phyloP scores from a whole-genome alignment of 1,284 basidiomycete genomes.

The Puccinia coronata region DNA sequence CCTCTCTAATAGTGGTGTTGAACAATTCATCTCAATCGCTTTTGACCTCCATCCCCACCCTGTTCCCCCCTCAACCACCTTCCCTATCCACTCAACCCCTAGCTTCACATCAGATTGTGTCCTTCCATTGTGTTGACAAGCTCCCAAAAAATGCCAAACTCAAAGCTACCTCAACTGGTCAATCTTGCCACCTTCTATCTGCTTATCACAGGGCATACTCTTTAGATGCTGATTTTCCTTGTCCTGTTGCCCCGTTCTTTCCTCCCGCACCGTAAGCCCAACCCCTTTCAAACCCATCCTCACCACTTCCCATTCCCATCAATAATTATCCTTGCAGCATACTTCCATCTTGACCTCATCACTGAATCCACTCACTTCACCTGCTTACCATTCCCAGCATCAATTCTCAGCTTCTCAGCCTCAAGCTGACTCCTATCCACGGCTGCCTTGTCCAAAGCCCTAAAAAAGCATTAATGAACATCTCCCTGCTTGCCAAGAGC shows the following conservation, averaged over 20 bases:
- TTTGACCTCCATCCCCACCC: constrained; percentile 20
- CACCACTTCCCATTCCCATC: constrained; percentile 46
- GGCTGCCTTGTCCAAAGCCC: not conserved
- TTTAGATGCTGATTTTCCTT: constrained; percentile 28
- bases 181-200: constrained; percentile 36
- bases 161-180: constrained; percentile 56
- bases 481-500: too few species aligned
- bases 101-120: constrained; percentile 70
- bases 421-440: not conserved
- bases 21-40: constrained; percentile 82
- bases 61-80: constrained; percentile 70
- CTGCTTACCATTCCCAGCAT: not conserved
- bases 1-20: constrained; percentile 94
- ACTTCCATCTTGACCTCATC: constrained; percentile 24
- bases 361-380: not conserved
- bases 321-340: constrained; percentile 49
- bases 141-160: constrained; percentile 61
- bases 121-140: constrained; percentile 96
- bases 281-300: constrained; percentile 40
- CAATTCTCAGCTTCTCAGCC: not conserved
- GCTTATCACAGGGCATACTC: constrained; percentile 21
- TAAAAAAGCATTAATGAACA: not conserved
- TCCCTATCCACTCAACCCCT: constrained; percentile 61
- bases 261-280: constrained; percentile 49
- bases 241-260: constrained; percentile 41